These are phyloP conservation scores for Tilletia walkeri DNA, from an alignment of 1,284 basidiomycete species.

Conservation along the genomic window DNA sequence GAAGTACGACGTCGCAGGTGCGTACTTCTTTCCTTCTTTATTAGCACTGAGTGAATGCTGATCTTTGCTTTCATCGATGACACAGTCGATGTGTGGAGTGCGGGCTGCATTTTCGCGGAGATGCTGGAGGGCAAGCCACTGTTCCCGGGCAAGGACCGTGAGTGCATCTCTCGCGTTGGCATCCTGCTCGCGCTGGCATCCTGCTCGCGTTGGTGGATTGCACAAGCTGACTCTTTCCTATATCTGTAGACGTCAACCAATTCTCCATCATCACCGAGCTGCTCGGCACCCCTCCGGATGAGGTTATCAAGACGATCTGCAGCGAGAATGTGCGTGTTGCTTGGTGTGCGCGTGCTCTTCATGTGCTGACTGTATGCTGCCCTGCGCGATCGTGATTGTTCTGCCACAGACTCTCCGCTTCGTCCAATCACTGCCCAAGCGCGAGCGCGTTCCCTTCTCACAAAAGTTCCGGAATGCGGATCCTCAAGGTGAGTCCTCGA, in stretches of 20 bases:
- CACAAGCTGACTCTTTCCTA: neutral
- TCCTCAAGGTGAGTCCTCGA: slow-evolving; percentile 60
- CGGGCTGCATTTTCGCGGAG: slow-evolving; percentile 98
- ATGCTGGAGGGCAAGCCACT: slow-evolving; percentile 98
- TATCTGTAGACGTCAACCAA: slow-evolving; percentile 83
- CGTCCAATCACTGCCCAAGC: slow-evolving; percentile 93
- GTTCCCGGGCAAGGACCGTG: slow-evolving; percentile 94
- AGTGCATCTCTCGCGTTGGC: slow-evolving; percentile 30
- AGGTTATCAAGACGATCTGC: slow-evolving; percentile 98
- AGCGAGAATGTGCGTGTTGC: slow-evolving; percentile 79
- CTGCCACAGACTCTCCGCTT: slow-evolving; percentile 86
- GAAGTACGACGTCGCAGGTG: slow-evolving; percentile 86
- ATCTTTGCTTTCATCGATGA: neutral
- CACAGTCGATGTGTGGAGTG: slow-evolving; percentile 92
- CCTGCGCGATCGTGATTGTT: slow-evolving; percentile 10
- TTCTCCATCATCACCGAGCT: slow-evolving; percentile 99
- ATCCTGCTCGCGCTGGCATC: too few relatives aligned
- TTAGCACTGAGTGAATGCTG: neutral
- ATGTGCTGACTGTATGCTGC: neutral
- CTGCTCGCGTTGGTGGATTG: too few relatives aligned
- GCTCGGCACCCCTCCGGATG: slow-evolving; percentile 94
- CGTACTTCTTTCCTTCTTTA: neutral
- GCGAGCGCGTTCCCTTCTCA: slow-evolving; percentile 88
- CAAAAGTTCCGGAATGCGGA: slow-evolving; percentile 90
- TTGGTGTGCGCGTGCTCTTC: neutral